phyloP scores from a whole-genome alignment of 2,329 filamentous ascomycete genomes.

The Hawksworthiomyces lignivorus region DNA sequence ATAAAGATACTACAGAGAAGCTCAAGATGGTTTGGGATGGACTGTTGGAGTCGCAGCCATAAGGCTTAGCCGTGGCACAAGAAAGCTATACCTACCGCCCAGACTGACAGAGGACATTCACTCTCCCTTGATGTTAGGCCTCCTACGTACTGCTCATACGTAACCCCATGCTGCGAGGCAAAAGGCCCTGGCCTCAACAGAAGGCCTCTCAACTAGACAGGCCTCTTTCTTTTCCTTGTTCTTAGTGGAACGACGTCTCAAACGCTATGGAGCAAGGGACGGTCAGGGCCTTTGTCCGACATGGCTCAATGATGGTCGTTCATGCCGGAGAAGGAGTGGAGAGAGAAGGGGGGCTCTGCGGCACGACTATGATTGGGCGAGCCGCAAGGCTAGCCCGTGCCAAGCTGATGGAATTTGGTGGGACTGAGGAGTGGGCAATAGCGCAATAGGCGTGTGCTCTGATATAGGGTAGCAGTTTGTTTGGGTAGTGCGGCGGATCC shows the following conservation, averaged over 20 bases:
- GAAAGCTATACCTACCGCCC: too few species aligned
- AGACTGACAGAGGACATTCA: too few species aligned
- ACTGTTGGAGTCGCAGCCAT: too few species aligned
- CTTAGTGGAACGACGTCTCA: constrained; percentile 19
- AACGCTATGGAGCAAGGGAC: constrained; percentile 15
- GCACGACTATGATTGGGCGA: constrained; percentile 22
- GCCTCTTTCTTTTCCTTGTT: too few species aligned
- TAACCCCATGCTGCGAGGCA: too few species aligned
- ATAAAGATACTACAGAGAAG: too few species aligned
- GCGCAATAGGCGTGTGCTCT: not conserved
- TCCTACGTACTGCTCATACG: too few species aligned
- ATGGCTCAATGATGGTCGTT: constrained; percentile 19
- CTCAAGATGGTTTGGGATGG: too few species aligned
- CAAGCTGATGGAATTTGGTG: constrained; percentile 9
- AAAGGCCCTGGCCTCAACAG: too few species aligned
- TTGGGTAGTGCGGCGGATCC: constrained; percentile 21
- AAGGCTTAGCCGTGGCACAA: too few species aligned
- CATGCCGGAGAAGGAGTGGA: constrained; percentile 17
- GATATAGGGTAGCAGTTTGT: constrained; percentile 3
- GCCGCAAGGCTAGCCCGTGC: constrained; percentile 26
- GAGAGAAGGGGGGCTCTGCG: constrained; percentile 3
- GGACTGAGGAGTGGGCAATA: not conserved
- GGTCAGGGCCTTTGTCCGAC: constrained; percentile 19
- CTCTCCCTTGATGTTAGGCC: too few species aligned
- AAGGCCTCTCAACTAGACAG: too few species aligned